Percentiles rank a stretch among this genome's conserved stretches.
These are phyloP conservation scores for Amanita pseudoporphyria DNA, from an alignment of 768 basidiomycete genomes.

Conservation along the genomic window DNA sequence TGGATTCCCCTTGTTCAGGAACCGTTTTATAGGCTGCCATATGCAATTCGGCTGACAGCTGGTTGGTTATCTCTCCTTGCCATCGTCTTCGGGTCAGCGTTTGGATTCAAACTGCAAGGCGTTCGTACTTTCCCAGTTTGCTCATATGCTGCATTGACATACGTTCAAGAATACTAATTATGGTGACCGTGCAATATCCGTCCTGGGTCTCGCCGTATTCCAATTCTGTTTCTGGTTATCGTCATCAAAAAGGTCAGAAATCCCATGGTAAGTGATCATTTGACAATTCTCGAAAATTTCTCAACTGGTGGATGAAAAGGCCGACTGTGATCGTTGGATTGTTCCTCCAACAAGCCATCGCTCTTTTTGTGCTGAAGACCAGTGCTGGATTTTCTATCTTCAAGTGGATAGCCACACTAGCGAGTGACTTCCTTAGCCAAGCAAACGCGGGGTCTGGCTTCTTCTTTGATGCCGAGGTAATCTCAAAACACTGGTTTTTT, in stretches of 20 bases:
- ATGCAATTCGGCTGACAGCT: slow-evolving; percentile 41
- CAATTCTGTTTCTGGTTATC: slow-evolving; percentile 64
- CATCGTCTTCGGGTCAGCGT: slow-evolving; percentile 80
- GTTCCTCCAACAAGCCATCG: slow-evolving; percentile 77
- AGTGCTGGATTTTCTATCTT: slow-evolving; percentile 78
- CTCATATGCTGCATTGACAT: slow-evolving; percentile 10
- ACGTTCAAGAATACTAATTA: slow-evolving; percentile 38
- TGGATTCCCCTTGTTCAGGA: slow-evolving; percentile 58
- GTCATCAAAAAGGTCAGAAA: slow-evolving; percentile 49
- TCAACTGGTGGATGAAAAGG: slow-evolving; percentile 27
- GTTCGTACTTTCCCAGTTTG: slow-evolving; percentile 25
- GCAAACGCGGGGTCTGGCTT: slow-evolving; percentile 64
- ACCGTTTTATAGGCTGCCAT: slow-evolving; percentile 56
- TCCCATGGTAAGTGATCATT: slow-evolving; percentile 53
- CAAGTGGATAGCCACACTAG: slow-evolving; percentile 71
- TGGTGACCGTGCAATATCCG: slow-evolving; percentile 73
- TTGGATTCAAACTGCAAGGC: slow-evolving; percentile 57
- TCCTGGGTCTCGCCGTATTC: slow-evolving; percentile 73
- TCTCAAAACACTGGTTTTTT: slow-evolving; percentile 75
- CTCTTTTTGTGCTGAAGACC: slow-evolving; percentile 84
- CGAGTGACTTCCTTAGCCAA: slow-evolving; percentile 68
- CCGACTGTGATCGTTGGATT: slow-evolving; percentile 84
- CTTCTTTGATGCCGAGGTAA: slow-evolving; percentile 68
- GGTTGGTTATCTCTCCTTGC: slow-evolving; percentile 75
- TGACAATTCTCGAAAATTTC: background rate